Percentiles rank a stretch among this genome's conserved stretches.
phyloP scores from a whole-genome alignment of 1,284 basidiomycete genomes.

The Xanthoconium separans region DNA sequence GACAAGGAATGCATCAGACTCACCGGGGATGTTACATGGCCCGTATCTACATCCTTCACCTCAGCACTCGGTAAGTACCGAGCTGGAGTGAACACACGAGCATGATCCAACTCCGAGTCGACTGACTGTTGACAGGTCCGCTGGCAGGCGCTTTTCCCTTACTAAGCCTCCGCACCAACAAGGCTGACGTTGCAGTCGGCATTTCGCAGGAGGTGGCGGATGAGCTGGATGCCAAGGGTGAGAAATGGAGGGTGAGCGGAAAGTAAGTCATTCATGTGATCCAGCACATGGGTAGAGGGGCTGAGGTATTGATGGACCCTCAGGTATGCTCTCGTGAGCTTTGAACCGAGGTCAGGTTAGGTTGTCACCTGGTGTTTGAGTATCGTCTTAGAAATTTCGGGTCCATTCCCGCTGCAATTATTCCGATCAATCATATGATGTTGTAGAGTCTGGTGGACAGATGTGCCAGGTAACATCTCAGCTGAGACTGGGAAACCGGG shows the following conservation, averaged over 20 bases:
- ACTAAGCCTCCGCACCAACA: conserved; percentile 88
- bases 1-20: conserved; percentile 52
- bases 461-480: too few relatives aligned
- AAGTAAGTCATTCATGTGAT: conserved; percentile 52
- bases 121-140: conserved; percentile 51
- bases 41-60: conserved; percentile 76
- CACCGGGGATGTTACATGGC: conserved; percentile 89
- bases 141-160: conserved; percentile 79
- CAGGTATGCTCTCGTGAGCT: conserved; percentile 35
- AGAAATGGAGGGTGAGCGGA: conserved; percentile 81
- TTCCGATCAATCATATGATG: too few relatives aligned
- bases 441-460: too few relatives aligned
- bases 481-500: too few relatives aligned
- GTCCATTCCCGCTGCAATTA: too few relatives aligned
- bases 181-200: conserved; percentile 93
- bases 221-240: conserved; percentile 62
- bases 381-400: not conserved
- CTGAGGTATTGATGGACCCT: not conserved
- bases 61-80: conserved; percentile 67
- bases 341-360: conserved; percentile 20
- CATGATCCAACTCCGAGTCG: conserved; percentile 5
- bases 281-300: not conserved
- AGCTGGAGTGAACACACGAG: not conserved
- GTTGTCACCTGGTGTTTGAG: not conserved
- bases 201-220: conserved; percentile 65